Base-by-base conservation (phyloP, 768 basidiomycete species). In the Pleurotus citrinopileatus region DNA sequence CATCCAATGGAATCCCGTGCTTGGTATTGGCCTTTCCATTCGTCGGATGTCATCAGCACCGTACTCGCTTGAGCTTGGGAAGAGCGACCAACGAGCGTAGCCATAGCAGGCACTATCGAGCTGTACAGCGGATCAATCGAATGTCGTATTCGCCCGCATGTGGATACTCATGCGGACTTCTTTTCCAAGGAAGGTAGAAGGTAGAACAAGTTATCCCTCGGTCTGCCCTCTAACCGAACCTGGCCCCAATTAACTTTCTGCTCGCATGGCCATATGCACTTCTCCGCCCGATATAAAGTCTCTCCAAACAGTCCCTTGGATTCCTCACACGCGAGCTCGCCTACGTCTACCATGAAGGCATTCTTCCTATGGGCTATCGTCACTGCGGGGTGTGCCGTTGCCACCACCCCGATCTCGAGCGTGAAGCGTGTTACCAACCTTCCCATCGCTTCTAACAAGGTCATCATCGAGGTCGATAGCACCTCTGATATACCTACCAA, bases 391-490 rank as follows among this genome's bases (percentile, higher is more conserved):
- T 61, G 61, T 17, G 66, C 63, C 6, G 60, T 65, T 20, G 70
- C 65, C 34, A 62, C 63, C 26, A 56, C 67, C 47, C 67, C 73
- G 4, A 63, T 77, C 52, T 74, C 74, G 17, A 62, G 60, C 53
- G 67, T 79, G 51, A 65, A 74, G 61, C 68, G 65, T 46, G 68
- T 63, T 12, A 68, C 71, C 8, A 74, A 72, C 42, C 56, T 72
- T 15, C 66, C 68, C 12, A 69, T 63, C 47, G 67, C 80, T 10
- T 68, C 77, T 9, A 79, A 81, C 63, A 76, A 75, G 56, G 84
- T 80, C 59, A 81, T 85, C 53, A 72, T 86, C 52, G 83, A 86
- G 59, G 74, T 84, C 15, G 77, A 81, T 46, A 60, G 57, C 38
- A 34, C 68, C 36, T 68, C 73, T 25, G 60, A 66, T 47, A 70